Conservation (phyloP, 352 stramenopile genomes). For the Hyaloperonospora brassicae region DNA sequence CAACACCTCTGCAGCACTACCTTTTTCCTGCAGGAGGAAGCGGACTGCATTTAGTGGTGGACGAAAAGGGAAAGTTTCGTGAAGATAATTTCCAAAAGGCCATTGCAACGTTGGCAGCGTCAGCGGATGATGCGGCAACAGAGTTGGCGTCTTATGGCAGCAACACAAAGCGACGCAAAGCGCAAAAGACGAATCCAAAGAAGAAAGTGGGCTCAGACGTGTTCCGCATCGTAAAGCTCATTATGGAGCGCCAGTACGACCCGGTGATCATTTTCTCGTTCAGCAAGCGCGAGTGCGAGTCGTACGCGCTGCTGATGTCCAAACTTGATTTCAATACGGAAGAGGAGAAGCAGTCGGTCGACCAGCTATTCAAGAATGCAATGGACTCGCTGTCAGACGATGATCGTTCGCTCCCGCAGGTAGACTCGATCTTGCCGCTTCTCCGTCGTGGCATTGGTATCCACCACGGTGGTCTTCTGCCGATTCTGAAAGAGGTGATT, state of each 20-base stretch:
- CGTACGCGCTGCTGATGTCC: constrained; percentile 88
- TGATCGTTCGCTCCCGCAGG: constrained; percentile 96
- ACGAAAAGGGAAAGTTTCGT: constrained; percentile 98
- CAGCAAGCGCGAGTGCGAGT: constrained; percentile 97
- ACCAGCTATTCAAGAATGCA: constrained; percentile 95
- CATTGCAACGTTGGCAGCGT: constrained; percentile 72
- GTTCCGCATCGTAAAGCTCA: constrained; percentile 96
- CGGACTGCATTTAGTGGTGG: constrained; percentile 97
- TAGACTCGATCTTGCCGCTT: constrained; percentile 94
- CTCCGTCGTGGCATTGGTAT: constrained; percentile 98
- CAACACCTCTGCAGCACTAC: constrained; percentile 98
- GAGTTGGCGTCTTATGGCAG: constrained; percentile 77
- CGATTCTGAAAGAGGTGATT: constrained; percentile 98
- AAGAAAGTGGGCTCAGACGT: constrained; percentile 93
- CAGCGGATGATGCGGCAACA: constrained; percentile 51
- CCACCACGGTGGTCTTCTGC: constrained; percentile 97
- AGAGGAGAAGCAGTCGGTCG: constrained; percentile 96
- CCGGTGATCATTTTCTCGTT: constrained; percentile 99
- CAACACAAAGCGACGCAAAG: constrained; percentile 60
- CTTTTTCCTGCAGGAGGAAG: constrained; percentile 95
- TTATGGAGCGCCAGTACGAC: constrained; percentile 96
- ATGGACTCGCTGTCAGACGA: constrained; percentile 96
- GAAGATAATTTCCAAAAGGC: constrained; percentile 96
- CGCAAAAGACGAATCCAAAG: constrained; percentile 56
- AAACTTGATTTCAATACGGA: constrained; percentile 96